These are phyloP conservation scores for Exserohilum rostratum DNA, from an alignment of 2,329 filamentous ascomycete genomes.

Conservation along the genomic window DNA sequence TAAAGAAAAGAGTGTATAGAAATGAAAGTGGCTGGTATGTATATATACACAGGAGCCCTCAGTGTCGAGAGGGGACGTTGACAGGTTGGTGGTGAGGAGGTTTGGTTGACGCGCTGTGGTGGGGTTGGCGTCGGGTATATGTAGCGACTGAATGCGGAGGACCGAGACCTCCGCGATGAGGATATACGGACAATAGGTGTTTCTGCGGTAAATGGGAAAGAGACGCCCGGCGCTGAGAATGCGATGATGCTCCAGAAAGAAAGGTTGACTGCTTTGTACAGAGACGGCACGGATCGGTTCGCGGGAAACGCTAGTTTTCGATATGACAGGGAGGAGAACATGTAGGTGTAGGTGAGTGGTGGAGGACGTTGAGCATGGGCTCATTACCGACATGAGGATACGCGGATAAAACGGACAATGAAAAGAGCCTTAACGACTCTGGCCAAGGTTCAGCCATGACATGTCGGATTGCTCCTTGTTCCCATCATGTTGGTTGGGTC, in stretches of 20 bases:
- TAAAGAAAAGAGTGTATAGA: constrained; percentile 7
- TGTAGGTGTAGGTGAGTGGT: constrained; percentile 15
- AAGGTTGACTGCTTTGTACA: constrained; percentile 25
- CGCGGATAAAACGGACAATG: not conserved
- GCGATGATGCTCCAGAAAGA: constrained; percentile 33
- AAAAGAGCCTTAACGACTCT: constrained; percentile 27
- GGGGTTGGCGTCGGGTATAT: constrained; percentile 43
- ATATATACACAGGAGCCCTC: constrained; percentile 1
- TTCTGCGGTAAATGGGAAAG: constrained; percentile 4
- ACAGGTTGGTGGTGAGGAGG: not conserved
- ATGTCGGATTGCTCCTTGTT: constrained; percentile 62
- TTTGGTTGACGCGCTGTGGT: constrained; percentile 10
- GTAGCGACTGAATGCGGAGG: constrained; percentile 43
- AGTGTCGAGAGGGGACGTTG: constrained; percentile 1
- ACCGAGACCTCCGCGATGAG: constrained; percentile 18
- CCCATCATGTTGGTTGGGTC: constrained; percentile 18
- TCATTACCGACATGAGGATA: constrained; percentile 10
- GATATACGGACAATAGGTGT: not conserved
- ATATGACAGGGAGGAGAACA: constrained; percentile 9
- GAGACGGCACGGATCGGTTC: constrained; percentile 17
- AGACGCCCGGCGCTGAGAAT: constrained; percentile 39
- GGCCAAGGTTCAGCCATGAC: constrained; percentile 79
- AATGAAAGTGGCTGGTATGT: constrained; percentile 3
- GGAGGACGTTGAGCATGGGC: constrained; percentile 11
- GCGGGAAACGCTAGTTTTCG: constrained; percentile 31